A percentile compares a stretch with the other conserved stretches of the same genome.
These are phyloP conservation scores for Colletotrichum musicola DNA, from an alignment of 2,329 filamentous ascomycete genomes.

Conservation along the genomic window DNA sequence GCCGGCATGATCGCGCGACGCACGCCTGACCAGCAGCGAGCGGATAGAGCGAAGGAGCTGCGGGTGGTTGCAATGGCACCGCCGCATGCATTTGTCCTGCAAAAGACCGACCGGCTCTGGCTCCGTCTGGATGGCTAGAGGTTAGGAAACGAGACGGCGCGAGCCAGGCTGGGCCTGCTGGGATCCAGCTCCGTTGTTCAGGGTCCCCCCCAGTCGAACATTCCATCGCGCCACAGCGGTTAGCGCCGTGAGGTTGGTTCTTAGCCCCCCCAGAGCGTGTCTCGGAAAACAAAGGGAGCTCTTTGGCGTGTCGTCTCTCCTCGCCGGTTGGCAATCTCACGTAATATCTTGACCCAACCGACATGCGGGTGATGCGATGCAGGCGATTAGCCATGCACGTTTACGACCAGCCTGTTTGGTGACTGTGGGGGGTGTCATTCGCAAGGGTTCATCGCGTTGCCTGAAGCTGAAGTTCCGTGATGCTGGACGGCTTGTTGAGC, in stretches of 20 bases:
- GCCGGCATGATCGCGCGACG: conserved; percentile 5
- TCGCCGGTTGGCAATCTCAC: conserved; percentile 24
- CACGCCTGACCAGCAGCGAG: neutral
- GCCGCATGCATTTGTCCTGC: neutral
- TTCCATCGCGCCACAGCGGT: neutral
- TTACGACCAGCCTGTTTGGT: conserved; percentile 22
- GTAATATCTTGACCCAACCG: conserved; percentile 13
- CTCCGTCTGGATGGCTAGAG: neutral
- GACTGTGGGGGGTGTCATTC: neutral
- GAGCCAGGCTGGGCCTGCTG: neutral
- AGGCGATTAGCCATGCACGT: neutral
- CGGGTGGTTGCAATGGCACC: neutral
- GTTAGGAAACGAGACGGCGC: neutral
- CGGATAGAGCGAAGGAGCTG: neutral
- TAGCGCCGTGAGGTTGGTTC: conserved; percentile 11
- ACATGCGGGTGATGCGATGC: conserved; percentile 13
- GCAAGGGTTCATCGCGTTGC: neutral
- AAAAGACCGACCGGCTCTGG: neutral
- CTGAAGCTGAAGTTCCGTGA: neutral
- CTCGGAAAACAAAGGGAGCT: neutral
- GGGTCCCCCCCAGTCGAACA: neutral
- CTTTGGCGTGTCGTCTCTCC: no score
- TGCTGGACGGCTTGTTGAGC: neutral
- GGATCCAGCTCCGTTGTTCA: conserved; percentile 4
- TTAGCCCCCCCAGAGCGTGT: neutral